These are phyloP conservation scores for Protomyces macrosporus DNA, from an alignment of 1,139 yeast genomes.

Conservation along the genomic window DNA sequence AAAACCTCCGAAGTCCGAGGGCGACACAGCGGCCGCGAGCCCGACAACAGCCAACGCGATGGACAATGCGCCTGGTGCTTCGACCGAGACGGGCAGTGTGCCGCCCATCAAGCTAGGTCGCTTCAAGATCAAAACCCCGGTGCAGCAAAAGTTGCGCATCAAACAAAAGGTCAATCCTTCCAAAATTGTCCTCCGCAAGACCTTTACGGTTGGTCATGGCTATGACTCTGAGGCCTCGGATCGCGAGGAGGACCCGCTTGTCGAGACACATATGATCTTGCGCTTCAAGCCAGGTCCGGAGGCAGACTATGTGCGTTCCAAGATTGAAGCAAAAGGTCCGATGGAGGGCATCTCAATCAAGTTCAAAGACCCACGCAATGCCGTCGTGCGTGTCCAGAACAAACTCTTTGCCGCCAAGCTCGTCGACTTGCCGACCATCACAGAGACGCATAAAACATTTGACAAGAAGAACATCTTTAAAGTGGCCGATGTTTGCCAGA, in stretches of 20 bases:
- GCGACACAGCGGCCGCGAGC: not conserved
- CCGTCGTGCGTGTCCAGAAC: constrained; percentile 54
- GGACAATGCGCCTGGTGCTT: not conserved
- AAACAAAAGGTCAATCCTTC: constrained; percentile 7
- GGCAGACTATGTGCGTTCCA: constrained; percentile 50
- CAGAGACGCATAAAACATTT: constrained; percentile 82
- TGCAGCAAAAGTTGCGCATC: constrained; percentile 7
- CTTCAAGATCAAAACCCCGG: constrained; percentile 24
- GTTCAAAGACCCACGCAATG: constrained; percentile 58
- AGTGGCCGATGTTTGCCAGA: constrained; percentile 79
- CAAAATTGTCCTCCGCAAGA: constrained; percentile 29
- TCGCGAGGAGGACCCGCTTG: constrained; percentile 85
- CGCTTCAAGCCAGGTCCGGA: constrained; percentile 77
- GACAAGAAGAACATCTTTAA: constrained; percentile 87
- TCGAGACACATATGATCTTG: constrained; percentile 78
- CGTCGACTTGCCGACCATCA: constrained; percentile 82
- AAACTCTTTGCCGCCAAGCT: constrained; percentile 74
- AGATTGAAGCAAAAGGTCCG: constrained; percentile 30
- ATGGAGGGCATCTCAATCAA: constrained; percentile 69
- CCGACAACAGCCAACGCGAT: not conserved
- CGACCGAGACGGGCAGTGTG: not conserved
- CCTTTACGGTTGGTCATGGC: constrained; percentile 81
- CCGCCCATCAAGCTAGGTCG: not conserved
- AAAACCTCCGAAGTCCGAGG: constrained; percentile 5
- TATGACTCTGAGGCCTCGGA: constrained; percentile 98